Conservation (phyloP, 257 asterid genomes). For the Mentha longifolia region DNA sequence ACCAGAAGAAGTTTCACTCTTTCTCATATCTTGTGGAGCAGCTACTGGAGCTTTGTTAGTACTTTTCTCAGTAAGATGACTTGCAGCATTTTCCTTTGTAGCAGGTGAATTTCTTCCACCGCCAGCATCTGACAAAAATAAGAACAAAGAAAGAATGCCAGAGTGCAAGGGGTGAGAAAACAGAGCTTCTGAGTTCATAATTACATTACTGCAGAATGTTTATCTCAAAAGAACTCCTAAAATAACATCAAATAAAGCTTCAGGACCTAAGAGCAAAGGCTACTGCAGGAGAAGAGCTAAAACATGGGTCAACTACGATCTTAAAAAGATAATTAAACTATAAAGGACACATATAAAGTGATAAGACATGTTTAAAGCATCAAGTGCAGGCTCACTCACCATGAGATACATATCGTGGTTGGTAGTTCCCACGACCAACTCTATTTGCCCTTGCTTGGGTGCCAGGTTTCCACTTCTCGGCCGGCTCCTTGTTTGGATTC, state of each 20-base stretch:
- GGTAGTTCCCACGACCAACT: slow-evolving; percentile 65
- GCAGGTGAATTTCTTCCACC: slow-evolving; percentile 63
- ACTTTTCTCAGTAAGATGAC: slow-evolving; percentile 53
- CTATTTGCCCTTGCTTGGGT: slow-evolving; percentile 63
- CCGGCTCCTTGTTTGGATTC: slow-evolving; percentile 66
- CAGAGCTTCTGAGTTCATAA: slow-evolving; percentile 10
- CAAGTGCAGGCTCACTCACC: slow-evolving; percentile 55
- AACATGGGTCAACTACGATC: neutral
- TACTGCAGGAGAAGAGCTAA: slow-evolving; percentile 12
- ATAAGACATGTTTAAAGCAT: slow-evolving; percentile 1
- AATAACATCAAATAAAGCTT: neutral
- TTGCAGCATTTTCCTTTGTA: slow-evolving; percentile 50
- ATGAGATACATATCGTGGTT: slow-evolving; percentile 56
- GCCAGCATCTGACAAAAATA: slow-evolving; percentile 57
- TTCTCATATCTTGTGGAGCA: slow-evolving; percentile 52
- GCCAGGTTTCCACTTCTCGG: slow-evolving; percentile 75
- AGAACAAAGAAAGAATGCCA: slow-evolving; percentile 22
- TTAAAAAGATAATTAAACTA: neutral
- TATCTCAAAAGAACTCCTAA: neutral
- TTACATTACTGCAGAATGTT: neutral
- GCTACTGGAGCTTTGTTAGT: slow-evolving; percentile 42
- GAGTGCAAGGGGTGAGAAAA: slow-evolving; percentile 24
- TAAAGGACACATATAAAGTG: slow-evolving; percentile 14
- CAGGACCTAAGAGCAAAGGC: slow-evolving; percentile 12
- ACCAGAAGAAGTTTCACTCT: slow-evolving; percentile 48